Evolutionary conservation across 345 rosid genomes (phyloP).

Genomic region (Limnanthes douglasii): DNA sequence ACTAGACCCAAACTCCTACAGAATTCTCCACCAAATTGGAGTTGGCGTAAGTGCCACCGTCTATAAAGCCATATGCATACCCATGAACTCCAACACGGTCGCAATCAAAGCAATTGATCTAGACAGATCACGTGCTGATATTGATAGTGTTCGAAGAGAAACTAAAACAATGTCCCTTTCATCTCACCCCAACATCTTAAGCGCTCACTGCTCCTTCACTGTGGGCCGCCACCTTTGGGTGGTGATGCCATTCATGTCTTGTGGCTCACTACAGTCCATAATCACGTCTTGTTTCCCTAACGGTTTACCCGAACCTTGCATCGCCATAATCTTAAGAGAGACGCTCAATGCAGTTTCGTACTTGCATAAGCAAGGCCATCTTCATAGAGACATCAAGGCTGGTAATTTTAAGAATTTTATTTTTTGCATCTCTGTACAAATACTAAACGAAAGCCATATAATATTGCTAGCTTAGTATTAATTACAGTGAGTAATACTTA

Average conservation of each 20-base stretch:
- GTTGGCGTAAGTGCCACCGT: slow-evolving; percentile 61
- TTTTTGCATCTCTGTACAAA: too few relatives aligned
- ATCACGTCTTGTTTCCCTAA: slow-evolving; percentile 48
- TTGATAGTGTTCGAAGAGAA: slow-evolving; percentile 55
- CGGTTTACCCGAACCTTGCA: slow-evolving; percentile 67
- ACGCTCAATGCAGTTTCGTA: slow-evolving; percentile 51
- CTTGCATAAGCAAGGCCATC: slow-evolving; percentile 68
- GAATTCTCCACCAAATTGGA: slow-evolving; percentile 54
- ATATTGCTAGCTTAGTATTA: too few relatives aligned
- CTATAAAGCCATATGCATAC: slow-evolving; percentile 64
- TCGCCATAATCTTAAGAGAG: slow-evolving; percentile 52
- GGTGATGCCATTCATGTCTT: slow-evolving; percentile 91
- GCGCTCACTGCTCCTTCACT: slow-evolving; percentile 69
- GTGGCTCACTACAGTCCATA: slow-evolving; percentile 71
- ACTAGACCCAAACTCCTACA: slow-evolving; percentile 45
- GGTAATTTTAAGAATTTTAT: too few relatives aligned
- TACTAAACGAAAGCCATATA: too few relatives aligned
- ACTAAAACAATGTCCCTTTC: slow-evolving; percentile 70
- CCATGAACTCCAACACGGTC: slow-evolving; percentile 33
- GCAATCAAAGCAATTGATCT: slow-evolving; percentile 85
- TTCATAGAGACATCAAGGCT: slow-evolving; percentile 68
- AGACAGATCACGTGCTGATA: slow-evolving; percentile 46
- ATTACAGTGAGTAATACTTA: too few relatives aligned
- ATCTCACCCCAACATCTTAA: slow-evolving; percentile 70
- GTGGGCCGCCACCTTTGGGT: slow-evolving; percentile 77